Percentiles rank a stretch among this genome's conserved stretches.
Evolutionary conservation across 208 protist species (phyloP).

Genomic region (Zelonia costaricensis): DNA sequence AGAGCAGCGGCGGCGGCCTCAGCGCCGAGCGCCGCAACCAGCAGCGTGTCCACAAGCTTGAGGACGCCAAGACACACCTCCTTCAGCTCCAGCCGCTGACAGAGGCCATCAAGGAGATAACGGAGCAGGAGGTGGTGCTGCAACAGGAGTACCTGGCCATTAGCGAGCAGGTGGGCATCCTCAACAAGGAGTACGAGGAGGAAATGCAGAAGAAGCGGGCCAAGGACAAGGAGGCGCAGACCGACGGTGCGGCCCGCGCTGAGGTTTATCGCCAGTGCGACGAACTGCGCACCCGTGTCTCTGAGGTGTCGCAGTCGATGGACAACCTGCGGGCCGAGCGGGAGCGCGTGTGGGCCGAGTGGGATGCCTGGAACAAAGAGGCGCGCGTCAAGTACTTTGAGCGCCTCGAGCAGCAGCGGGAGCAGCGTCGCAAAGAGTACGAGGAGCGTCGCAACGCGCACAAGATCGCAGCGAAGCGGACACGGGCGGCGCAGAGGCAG

Average conservation of each 20-base stretch:
- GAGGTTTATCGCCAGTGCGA: slow-evolving; percentile 66
- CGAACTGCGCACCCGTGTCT: slow-evolving; percentile 39
- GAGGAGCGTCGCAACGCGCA: slow-evolving; percentile 56
- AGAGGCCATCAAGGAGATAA: slow-evolving; percentile 63
- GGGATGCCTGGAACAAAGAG: slow-evolving; percentile 72
- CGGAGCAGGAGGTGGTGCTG: slow-evolving; percentile 64
- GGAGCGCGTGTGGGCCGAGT: slow-evolving; percentile 36
- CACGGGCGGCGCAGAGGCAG: slow-evolving; percentile 48
- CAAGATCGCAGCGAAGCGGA: slow-evolving; percentile 56
- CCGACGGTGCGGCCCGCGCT: slow-evolving; percentile 30
- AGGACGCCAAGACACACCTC: slow-evolving; percentile 73
- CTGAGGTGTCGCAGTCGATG: slow-evolving; percentile 54
- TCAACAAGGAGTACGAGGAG: slow-evolving; percentile 67
- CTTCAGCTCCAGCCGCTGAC: slow-evolving; percentile 61
- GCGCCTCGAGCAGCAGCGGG: slow-evolving; percentile 56
- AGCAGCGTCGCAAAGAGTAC: slow-evolving; percentile 48
- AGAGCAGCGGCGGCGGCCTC: slow-evolving; percentile 73
- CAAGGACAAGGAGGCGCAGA: slow-evolving; percentile 55
- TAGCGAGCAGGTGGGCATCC: slow-evolving; percentile 67
- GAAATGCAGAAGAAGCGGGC: slow-evolving; percentile 45
- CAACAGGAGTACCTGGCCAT: slow-evolving; percentile 79
- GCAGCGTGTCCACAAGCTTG: slow-evolving; percentile 54
- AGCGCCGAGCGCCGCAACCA: slow-evolving; percentile 53
- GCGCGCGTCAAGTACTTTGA: slow-evolving; percentile 60
- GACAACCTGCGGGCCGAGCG: slow-evolving; percentile 43